Evolutionary conservation across 208 protist species (phyloP).

Genomic region (Wallacemonas sp.): DNA sequence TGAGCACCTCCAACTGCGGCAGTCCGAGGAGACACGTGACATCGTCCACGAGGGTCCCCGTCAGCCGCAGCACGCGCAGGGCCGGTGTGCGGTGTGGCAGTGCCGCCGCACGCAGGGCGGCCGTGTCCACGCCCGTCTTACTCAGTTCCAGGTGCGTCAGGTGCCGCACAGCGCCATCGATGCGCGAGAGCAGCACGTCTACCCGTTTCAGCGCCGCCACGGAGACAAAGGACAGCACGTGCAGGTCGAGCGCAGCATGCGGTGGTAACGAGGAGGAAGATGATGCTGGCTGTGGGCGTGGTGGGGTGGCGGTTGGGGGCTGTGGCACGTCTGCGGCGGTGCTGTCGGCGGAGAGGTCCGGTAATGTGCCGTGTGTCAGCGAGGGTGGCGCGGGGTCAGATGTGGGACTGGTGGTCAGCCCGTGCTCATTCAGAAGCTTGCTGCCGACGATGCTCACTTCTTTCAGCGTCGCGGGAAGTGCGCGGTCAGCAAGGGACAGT

Average conservation of each 20-base stretch:
- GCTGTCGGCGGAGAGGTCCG: too few relatives aligned
- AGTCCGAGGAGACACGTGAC: background rate
- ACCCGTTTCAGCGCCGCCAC: background rate
- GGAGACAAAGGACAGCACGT: constrained; percentile 12
- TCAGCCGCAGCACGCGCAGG: constrained; percentile 5
- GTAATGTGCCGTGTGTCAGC: too few relatives aligned
- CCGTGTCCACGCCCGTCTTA: background rate
- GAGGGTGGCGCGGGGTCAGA: too few relatives aligned
- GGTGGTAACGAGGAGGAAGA: too few relatives aligned
- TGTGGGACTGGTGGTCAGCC: too few relatives aligned
- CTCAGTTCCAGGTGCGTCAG: constrained; percentile 11
- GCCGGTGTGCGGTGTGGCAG: background rate
- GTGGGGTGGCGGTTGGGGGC: too few relatives aligned
- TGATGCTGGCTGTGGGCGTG: too few relatives aligned
- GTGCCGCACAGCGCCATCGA: background rate
- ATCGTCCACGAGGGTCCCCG: constrained; percentile 3
- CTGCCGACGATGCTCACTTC: constrained; percentile 9
- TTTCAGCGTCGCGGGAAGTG: background rate
- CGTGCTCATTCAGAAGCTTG: background rate
- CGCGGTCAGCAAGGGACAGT: background rate
- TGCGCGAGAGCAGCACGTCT: background rate
- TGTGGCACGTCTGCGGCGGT: too few relatives aligned
- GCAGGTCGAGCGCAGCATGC: background rate
- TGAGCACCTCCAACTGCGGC: background rate
- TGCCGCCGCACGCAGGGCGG: background rate